Conservation (phyloP, 2,329 filamentous ascomycete species). For the Colletotrichum orchidophilum region DNA sequence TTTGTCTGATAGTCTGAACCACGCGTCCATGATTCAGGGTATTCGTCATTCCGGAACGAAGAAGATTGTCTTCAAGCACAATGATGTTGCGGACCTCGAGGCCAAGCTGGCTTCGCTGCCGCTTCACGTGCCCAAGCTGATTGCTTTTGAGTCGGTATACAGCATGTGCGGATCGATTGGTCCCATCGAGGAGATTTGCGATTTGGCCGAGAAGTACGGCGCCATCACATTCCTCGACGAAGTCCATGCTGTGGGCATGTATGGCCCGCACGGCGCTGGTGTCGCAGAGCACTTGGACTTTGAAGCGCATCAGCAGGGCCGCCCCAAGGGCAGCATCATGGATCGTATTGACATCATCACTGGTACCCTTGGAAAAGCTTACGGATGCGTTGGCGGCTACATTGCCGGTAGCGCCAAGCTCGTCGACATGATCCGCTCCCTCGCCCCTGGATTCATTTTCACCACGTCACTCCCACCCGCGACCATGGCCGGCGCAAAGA, state of each 20-base stretch:
- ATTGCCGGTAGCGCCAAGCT: conserved; percentile 89
- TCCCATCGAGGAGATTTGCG: conserved; percentile 94
- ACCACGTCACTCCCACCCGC: conserved; percentile 96
- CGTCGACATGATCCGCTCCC: conserved; percentile 91
- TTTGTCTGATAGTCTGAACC: conserved; percentile 96
- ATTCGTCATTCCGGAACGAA: conserved; percentile 97
- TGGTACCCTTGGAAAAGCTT: conserved; percentile 95
- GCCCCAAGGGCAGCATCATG: conserved; percentile 85
- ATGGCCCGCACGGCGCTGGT: conserved; percentile 92
- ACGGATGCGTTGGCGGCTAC: conserved; percentile 97
- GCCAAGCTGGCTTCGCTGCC: conserved; percentile 90
- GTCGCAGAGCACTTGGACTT: conserved; percentile 98
- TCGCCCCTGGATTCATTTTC: conserved; percentile 98
- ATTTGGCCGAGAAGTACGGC: conserved; percentile 96
- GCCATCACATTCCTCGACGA: conserved; percentile 98
- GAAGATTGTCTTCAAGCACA: conserved; percentile 99
- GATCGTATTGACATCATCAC: conserved; percentile 98
- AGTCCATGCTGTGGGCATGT: conserved; percentile 99
- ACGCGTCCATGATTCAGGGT: conserved; percentile 99
- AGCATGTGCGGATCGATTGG: conserved; percentile 99
- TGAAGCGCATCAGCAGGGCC: conserved; percentile 81
- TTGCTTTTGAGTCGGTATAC: conserved; percentile 98
- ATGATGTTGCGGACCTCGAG: conserved; percentile 93
- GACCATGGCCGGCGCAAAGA: conserved; percentile 92
- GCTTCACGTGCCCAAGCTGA: conserved; percentile 90